Percentiles rank a stretch among this genome's conserved stretches.
These are phyloP conservation scores for Arthroderma uncinatum DNA, from an alignment of 2,329 filamentous ascomycete genomes.

Conservation along the genomic window DNA sequence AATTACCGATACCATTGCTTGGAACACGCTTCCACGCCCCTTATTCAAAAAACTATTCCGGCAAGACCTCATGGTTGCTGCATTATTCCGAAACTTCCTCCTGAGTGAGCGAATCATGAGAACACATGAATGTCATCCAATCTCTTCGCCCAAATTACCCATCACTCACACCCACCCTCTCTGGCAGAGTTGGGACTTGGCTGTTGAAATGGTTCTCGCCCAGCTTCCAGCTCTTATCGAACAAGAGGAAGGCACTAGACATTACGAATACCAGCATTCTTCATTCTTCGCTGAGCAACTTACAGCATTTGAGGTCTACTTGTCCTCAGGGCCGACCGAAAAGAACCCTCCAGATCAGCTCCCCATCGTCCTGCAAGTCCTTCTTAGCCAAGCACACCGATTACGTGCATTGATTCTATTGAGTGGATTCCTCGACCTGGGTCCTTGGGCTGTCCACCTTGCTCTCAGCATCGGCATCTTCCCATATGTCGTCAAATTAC, in stretches of 20 bases:
- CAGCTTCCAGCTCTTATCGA: constrained; percentile 77
- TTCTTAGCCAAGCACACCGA: constrained; percentile 89
- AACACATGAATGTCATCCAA: constrained; percentile 88
- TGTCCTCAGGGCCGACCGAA: constrained; percentile 69
- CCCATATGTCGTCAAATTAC: constrained; percentile 91
- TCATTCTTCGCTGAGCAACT: constrained; percentile 95
- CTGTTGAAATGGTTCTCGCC: constrained; percentile 84
- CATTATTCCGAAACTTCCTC: constrained; percentile 89
- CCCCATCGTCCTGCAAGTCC: constrained; percentile 87
- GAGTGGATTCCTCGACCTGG: constrained; percentile 86
- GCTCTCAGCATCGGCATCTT: constrained; percentile 97
- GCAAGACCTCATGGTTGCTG: constrained; percentile 98
- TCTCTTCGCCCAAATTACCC: constrained; percentile 82
- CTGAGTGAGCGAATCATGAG: constrained; percentile 92
- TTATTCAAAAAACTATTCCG: constrained; percentile 95
- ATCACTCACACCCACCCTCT: constrained; percentile 89
- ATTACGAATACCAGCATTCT: constrained; percentile 88
- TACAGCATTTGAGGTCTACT: constrained; percentile 92
- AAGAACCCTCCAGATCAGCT: constrained; percentile 87
- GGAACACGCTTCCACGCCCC: constrained; percentile 83
- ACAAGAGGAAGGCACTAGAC: constrained; percentile 59
- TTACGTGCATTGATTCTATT: constrained; percentile 82
- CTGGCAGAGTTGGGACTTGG: constrained; percentile 96
- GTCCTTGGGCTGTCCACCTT: constrained; percentile 97
- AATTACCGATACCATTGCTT: constrained; percentile 96